Evolutionary conservation across 352 stramenopile genomes (phyloP).

Genomic region (Phytophthora podocarpi): DNA sequence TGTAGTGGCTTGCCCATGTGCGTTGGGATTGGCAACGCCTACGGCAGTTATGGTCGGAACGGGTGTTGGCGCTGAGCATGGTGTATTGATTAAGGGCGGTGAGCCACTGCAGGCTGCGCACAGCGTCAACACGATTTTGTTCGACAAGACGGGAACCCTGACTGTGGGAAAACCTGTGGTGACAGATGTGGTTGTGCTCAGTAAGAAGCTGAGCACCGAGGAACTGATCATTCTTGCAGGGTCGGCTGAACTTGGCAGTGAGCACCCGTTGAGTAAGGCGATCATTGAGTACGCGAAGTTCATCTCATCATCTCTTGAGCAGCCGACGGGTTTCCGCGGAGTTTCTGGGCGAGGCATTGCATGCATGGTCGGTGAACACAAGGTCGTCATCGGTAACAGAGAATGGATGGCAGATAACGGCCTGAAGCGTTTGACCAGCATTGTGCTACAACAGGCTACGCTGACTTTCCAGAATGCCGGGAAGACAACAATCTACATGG

Average conservation of each 20-base stretch:
- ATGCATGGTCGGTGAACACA: constrained; percentile 69
- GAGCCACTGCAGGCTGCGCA: constrained; percentile 92
- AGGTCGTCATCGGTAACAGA: constrained; percentile 93
- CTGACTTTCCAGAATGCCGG: constrained; percentile 88
- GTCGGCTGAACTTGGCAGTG: constrained; percentile 92
- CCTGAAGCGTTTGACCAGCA: constrained; percentile 71
- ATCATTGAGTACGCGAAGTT: constrained; percentile 93
- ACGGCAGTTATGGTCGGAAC: constrained; percentile 99
- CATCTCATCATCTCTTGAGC: constrained; percentile 74
- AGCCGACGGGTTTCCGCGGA: constrained; percentile 77
- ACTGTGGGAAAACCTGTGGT: constrained; percentile 92
- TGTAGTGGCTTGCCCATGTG: constrained; percentile 99
- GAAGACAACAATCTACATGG: constrained; percentile 96
- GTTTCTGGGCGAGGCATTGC: constrained; percentile 90
- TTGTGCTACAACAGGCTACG: constrained; percentile 76
- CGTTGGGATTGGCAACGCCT: constrained; percentile 97
- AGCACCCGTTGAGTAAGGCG: constrained; percentile 94
- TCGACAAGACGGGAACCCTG: constrained; percentile 99
- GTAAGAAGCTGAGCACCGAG: constrained; percentile 78
- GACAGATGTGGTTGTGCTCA: constrained; percentile 85
- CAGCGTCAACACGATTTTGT: constrained; percentile 95
- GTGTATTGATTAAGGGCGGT: constrained; percentile 99
- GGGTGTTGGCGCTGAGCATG: constrained; percentile 95
- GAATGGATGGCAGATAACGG: constrained; percentile 88
- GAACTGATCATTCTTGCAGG: constrained; percentile 89